Evolutionary conservation across 2,329 filamentous ascomycete species (phyloP), one percentile per base, ranked within the genome.

Genomic region (Emydomyces testavorans): DNA sequence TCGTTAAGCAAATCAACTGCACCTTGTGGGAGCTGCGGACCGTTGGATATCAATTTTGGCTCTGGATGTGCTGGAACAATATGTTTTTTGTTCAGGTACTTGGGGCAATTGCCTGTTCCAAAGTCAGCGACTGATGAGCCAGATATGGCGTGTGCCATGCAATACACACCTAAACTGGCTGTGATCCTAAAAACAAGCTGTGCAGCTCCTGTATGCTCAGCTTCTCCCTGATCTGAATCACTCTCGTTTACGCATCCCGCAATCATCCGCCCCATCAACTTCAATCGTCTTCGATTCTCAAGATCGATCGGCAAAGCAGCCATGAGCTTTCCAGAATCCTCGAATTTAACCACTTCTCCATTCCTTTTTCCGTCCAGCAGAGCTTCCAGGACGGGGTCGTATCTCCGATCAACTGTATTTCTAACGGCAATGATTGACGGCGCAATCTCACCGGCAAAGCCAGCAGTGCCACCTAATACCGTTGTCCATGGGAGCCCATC

Each of bases 51-150:
- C 1, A 80, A 62, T 39, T 64, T 64, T 7, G 83, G 77, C 11
- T 69, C 60, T 1, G 82, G 74, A 0, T 70, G 52, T 37, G 75
- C 72, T 4, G 75, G 72, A 1, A 65, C 60, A 32, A 93, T 77
- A 1, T 69, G 67, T 60, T 84, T 88, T 57, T 77, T 78, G 63
- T 90, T 92, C 28, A 94, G 61, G 57, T 94, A 94, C 64, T 94
- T 94, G 1, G 87, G 86, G 57, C 86, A 93, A 57, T 92, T 93
- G 0, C 85, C 81, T 67, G 36, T 49, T 35, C 40, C n/a, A 15
- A 45, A 28, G 23, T 58, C 20, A 57, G 52, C 42, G 21, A 23
- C 16, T 6, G 7, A 32, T 35, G 29, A 10, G 24, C 5, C 1
- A 21, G n/a, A 6, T 11, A 13, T 11, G 11, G 24, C 11, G 20